phyloP scores from a whole-genome alignment of 129 eudicot species.

The Flaveria ramosissima region DNA sequence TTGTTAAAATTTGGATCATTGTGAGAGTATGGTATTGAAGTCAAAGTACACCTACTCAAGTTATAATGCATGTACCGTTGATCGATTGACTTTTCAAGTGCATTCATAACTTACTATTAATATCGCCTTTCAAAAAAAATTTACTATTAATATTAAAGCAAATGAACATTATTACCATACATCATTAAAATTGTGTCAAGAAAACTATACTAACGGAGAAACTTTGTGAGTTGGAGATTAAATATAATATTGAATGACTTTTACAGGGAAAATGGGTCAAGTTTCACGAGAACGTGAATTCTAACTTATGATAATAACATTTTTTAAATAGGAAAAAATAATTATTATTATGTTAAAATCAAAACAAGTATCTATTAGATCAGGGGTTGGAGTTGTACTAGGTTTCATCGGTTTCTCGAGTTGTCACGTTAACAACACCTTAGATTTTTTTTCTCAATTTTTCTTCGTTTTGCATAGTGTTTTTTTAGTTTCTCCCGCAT shows the following conservation, averaged over 20 bases:
- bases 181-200: background rate
- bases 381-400: no score
- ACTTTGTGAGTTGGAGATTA: background rate
- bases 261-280: no score
- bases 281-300: background rate
- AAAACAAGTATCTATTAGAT: no score
- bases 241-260: background rate
- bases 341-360: no score
- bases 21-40: background rate
- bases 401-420: no score
- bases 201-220: background rate
- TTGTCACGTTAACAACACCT: no score
- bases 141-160: background rate
- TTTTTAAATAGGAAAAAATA: no score
- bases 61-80: background rate
- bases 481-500: no score
- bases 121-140: no score
- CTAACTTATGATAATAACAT: background rate
- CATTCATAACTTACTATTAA: background rate
- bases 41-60: conserved; percentile 1
- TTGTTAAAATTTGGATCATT: background rate
- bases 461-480: no score
- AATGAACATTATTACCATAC: background rate
- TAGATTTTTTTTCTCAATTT: no score
- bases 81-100: background rate